These are phyloP conservation scores for Zygoascus tannicola DNA, from an alignment of 805 yeast genomes.

Conservation along the genomic window DNA sequence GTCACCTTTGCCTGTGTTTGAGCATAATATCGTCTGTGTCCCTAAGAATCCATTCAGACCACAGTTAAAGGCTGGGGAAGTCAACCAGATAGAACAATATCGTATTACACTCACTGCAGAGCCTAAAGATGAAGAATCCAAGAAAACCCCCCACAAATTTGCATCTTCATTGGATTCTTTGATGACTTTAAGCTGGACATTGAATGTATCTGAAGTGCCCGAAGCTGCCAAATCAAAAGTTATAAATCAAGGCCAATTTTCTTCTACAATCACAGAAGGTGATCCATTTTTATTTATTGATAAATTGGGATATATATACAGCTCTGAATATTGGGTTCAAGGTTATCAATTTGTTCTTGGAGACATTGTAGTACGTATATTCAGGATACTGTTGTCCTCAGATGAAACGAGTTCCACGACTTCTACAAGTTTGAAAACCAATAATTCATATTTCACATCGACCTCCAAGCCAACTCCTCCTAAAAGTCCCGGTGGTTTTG, in stretches of 20 bases:
- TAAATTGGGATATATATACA: conserved; percentile 62
- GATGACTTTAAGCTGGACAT: conserved; percentile 19
- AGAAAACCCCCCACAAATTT: conserved; percentile 6
- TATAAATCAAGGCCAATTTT: conserved; percentile 58
- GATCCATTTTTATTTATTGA: conserved; percentile 36
- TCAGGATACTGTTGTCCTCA: conserved; percentile 30
- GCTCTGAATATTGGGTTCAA: conserved; percentile 49
- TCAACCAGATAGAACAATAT: conserved; percentile 28
- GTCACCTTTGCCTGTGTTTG: conserved; percentile 22
- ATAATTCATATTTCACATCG: not conserved
- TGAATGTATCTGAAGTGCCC: conserved; percentile 29
- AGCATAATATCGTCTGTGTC: conserved; percentile 26
- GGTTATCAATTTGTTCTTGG: conserved; percentile 58
- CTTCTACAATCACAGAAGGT: conserved; percentile 32
- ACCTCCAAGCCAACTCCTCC: not conserved
- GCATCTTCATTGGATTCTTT: conserved; percentile 7
- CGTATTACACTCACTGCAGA: conserved; percentile 18
- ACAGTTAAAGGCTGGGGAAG: conserved; percentile 26
- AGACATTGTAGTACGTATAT: conserved; percentile 48
- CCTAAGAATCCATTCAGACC: conserved; percentile 25
- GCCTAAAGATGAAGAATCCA: not conserved
- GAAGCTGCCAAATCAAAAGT: conserved; percentile 36
- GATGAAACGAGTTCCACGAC: conserved; percentile 19
- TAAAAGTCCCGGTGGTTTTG: not conserved
- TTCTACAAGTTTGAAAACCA: not conserved